Percentiles rank a stretch among this genome's conserved stretches.
phyloP scores from a whole-genome alignment of 179 eudicot species.

The Beta corolliflora region DNA sequence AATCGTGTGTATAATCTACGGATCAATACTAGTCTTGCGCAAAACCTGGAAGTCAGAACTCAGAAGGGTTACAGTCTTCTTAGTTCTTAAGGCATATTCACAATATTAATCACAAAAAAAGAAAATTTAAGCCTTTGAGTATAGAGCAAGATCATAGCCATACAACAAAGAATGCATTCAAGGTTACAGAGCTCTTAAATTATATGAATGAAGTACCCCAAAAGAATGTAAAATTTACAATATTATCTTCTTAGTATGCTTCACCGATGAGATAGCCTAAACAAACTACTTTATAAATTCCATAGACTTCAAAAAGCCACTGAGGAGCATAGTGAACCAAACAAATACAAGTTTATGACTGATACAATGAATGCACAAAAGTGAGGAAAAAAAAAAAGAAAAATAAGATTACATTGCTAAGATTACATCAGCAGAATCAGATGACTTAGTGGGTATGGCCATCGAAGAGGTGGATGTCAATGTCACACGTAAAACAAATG shows the following conservation, averaged over 20 bases:
- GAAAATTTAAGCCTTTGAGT: neutral
- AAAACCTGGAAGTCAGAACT: too few species aligned
- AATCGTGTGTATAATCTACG: too few species aligned
- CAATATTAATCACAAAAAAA: neutral
- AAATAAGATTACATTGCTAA: neutral
- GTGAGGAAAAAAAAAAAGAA: neutral
- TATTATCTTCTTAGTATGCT: neutral
- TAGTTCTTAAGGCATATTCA: too few species aligned
- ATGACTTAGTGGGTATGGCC: conserved; percentile 13
- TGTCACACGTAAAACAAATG: conserved; percentile 14
- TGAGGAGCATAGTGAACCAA: neutral
- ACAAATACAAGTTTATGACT: conserved; percentile 7
- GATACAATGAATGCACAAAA: neutral
- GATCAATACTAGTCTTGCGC: too few species aligned
- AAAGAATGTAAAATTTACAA: neutral
- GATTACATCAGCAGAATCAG: neutral
- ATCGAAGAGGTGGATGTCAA: conserved; percentile 9
- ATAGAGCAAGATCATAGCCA: neutral
- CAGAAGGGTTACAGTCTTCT: too few species aligned
- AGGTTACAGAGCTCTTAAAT: neutral
- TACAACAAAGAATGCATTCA: neutral
- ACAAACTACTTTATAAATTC: neutral
- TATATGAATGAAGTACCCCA: neutral
- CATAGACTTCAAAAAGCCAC: neutral
- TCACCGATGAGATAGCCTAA: neutral